phyloP scores from a whole-genome alignment of 352 stramenopile species.

The Globisporangium parvum region DNA sequence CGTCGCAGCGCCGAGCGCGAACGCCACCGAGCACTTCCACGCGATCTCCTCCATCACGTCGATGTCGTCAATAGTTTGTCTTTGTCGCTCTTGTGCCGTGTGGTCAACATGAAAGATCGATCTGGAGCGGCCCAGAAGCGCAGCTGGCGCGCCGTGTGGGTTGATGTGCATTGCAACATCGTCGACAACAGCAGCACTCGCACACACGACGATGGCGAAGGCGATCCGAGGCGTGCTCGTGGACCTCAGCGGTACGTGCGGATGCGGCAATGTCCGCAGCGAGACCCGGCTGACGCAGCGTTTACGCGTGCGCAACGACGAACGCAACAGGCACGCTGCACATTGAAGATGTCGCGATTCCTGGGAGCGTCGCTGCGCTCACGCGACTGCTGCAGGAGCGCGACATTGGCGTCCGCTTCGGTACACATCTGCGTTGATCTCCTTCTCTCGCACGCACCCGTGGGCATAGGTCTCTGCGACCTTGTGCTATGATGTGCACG shows the following conservation, averaged over 20 bases:
- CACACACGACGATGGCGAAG: slow-evolving; percentile 9
- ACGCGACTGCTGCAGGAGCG: slow-evolving; percentile 22
- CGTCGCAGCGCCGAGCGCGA: slow-evolving; percentile 61
- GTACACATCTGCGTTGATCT: slow-evolving; percentile 15
- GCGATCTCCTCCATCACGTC: slow-evolving; percentile 43
- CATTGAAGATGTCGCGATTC: slow-evolving; percentile 40
- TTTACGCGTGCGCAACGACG: neutral
- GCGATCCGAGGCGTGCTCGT: slow-evolving; percentile 39
- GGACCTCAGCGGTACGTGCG: slow-evolving; percentile 49
- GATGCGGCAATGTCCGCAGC: too few relatives aligned
- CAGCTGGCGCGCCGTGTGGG: too few relatives aligned
- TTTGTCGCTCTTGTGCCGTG: neutral
- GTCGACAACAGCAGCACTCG: neutral
- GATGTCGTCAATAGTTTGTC: neutral
- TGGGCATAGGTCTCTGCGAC: too few relatives aligned
- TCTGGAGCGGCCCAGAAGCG: too few relatives aligned
- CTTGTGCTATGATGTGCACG: too few relatives aligned
- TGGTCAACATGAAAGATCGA: neutral
- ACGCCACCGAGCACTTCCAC: slow-evolving; percentile 77
- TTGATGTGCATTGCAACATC: too few relatives aligned
- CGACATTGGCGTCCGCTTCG: slow-evolving; percentile 40
- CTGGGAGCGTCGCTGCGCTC: slow-evolving; percentile 30
- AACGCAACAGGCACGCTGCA: slow-evolving; percentile 37
- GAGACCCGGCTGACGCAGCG: too few relatives aligned
- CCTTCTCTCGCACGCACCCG: neutral